Base-by-base conservation (phyloP, 2,329 filamentous ascomycete genomes). In the Dendrostoma leiphaemia region DNA sequence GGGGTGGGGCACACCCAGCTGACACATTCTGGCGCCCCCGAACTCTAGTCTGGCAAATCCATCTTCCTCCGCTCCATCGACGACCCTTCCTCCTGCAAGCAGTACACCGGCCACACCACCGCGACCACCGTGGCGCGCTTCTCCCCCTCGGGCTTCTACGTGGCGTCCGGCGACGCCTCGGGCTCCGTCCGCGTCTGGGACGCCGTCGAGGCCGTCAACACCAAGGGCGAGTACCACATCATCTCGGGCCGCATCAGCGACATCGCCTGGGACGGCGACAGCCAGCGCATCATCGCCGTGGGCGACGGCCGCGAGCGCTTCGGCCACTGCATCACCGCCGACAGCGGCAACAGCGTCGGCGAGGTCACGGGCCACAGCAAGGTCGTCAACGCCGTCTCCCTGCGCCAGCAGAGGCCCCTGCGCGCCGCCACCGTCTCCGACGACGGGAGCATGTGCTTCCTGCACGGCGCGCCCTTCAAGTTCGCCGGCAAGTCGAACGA, bases 61-160 rank as follows among this genome's bases (percentile, higher is more conserved):
- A 87, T 99, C 73, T 97, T 97, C 74, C 80, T 99, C 45, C 91
- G 94, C 63, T 92, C 87, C 59, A 96, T 99, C 75, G 93, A 99
- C 75, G 78, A 94, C 69, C 93, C 93, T 49, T 81, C 90, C 61
- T 73, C 88, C 60, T 86, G 86, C 71, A 91, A 89, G 67, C 92
- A 99, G 72, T 99, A 97, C 74, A 95, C 88, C 13, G 87, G 89
- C 64, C 94, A 99, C 76, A 96, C 90, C 44, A 81, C 89, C 43
- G 81, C 87, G 59, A 96, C 94, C 1, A 96, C 91, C 3, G 90
- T 97, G 59, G 94, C 94, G 43, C 89, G 91, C 52, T 97, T 99
- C 77, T 84, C 93, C 2, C 94, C 94, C 6, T 96, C 89, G 44
- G 92, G 93, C 59, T 97, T 91, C 79, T 97, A 96, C 69, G 82